Evolutionary conservation across 768 basidiomycete species (phyloP), one percentile per base, ranked within the genome.

Genomic region (Candolleomyces efflorescens): DNA sequence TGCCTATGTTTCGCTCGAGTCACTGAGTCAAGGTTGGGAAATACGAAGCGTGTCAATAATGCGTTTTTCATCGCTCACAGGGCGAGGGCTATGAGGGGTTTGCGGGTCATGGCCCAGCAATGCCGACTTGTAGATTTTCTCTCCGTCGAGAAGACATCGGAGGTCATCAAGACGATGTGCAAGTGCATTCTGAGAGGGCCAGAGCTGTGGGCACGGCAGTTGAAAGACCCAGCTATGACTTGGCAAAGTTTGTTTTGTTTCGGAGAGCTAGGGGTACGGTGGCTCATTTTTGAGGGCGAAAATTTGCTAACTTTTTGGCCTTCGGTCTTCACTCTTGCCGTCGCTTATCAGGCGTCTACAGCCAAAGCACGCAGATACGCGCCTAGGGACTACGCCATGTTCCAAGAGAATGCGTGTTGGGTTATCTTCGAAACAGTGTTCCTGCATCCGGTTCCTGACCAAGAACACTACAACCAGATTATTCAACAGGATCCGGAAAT

Each of bases 351-450:
- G 66, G 52, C 59, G 3, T 52, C 66, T 11, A 47, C 53, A 56
- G 36, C 55, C 20, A 63, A 65, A 27, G 63, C 66, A 6, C 49
- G 51, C 5, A 47, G 50, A 53, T 65, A 67, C 54, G 67, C 62
- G 7, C 64, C 63, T 3, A 57, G 69, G 39, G 65, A 64, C 55
- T 73, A 67, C 53, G 69, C 65, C n/a, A 66, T 69, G 60, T 47
- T 64, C 5, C 67, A 68, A 59, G 67, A 68, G 58, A 65, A 61
- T 45, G 64, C 64, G n/a, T 58, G 56, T 10, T 67, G 63, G 63
- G 53, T 57, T 3, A 39, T 63, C 26, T 61, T 62, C 12, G 66
- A 65, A 3, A 58, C 66, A 6, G 45, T 65, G 17, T 48, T 64
- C 23, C 59, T 58, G 12, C 55, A 51, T 24, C 64, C 64, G 11